Evolutionary conservation across 2,329 filamentous ascomycete genomes (phyloP), one percentile per base, ranked within the genome.

Genomic region (Coleophoma crateriformis): DNA sequence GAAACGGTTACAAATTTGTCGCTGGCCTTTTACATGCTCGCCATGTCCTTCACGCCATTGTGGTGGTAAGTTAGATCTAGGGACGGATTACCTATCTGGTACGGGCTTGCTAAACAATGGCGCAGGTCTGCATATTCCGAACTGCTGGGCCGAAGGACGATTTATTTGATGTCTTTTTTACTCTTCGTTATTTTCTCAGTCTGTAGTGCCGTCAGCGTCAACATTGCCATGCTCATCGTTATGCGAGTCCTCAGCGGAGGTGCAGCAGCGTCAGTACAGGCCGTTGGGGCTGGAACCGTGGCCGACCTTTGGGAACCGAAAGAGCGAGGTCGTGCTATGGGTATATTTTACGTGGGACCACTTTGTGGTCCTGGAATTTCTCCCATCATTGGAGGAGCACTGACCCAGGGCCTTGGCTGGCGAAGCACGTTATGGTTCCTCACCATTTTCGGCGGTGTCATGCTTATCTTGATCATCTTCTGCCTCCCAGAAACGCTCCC

Each of bases 241-340:
- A 86, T 91, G 75, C 81, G 89, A 12, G 70, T 90, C 56, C 71
- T 90, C 7, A 78, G 80, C 41, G 89, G 89, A 35, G 89, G 88
- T 17, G 87, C 88, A 3, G 82, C 88, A 0, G 88, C 88, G 2
- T 88, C 85, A 1, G 88, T 91, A 0, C 88, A 92, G 64, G 85
- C 88, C 7, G 88, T 92, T 10, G 88, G 89, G 4, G 88, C 88
- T 2, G 89, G 89, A 7, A 91, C 88, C 3, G 88, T 94, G 51
- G 84, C 88, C 40, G 88, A 94, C 63, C 75, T 92, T 13, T 95
- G 88, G 85, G 85, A 89, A 55, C 68, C 82, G 0, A 75, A 72
- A 44, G 84, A 92, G 64, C 74, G 89, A 46, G 89, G 89, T 3
- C 73, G 72, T 14, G 88, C 88, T n/a, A 92, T 94, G 88, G 81